These are phyloP conservation scores for Candida sp. DNA, from an alignment of 1,139 yeast genomes.

Conservation along the genomic window DNA sequence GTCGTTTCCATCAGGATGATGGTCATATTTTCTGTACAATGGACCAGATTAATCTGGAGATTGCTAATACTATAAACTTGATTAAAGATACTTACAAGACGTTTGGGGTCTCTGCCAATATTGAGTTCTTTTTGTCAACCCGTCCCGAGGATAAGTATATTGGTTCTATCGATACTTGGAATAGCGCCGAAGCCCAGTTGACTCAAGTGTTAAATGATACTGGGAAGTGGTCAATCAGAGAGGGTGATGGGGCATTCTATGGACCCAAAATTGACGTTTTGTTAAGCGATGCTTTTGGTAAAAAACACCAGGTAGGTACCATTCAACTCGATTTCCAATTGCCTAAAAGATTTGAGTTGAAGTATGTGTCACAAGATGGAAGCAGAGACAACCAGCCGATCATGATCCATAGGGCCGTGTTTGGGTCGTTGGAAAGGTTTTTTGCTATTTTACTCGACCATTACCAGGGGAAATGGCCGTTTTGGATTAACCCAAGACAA, in stretches of 20 bases:
- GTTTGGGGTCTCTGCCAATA: conserved; percentile 59
- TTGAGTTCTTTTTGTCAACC: conserved; percentile 78
- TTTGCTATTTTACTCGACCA: conserved; percentile 90
- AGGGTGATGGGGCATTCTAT: conserved; percentile 97
- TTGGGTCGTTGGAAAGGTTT: conserved; percentile 92
- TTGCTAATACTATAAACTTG: conserved; percentile 68
- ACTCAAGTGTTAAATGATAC: conserved; percentile 58
- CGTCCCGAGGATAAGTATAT: conserved; percentile 82
- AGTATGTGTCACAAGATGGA: conserved; percentile 54
- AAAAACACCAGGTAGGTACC: conserved; percentile 94
- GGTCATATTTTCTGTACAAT: conserved; percentile 94
- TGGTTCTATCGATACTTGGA: conserved; percentile 84
- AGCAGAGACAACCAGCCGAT: conserved; percentile 65
- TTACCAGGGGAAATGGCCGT: conserved; percentile 95
- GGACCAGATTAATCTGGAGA: conserved; percentile 79
- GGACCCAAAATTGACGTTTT: conserved; percentile 95
- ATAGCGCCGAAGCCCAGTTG: conserved; percentile 74
- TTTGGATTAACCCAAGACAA: conserved; percentile 96
- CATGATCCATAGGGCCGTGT: conserved; percentile 92
- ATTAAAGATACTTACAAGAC: conserved; percentile 75
- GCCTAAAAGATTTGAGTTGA: conserved; percentile 78
- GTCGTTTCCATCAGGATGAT: conserved; percentile 98
- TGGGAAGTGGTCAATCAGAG: conserved; percentile 68
- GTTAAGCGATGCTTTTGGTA: conserved; percentile 77
- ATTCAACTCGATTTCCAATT: conserved; percentile 94